phyloP scores from a whole-genome alignment of 208 protist species.

The Leishmania lainsoni region DNA sequence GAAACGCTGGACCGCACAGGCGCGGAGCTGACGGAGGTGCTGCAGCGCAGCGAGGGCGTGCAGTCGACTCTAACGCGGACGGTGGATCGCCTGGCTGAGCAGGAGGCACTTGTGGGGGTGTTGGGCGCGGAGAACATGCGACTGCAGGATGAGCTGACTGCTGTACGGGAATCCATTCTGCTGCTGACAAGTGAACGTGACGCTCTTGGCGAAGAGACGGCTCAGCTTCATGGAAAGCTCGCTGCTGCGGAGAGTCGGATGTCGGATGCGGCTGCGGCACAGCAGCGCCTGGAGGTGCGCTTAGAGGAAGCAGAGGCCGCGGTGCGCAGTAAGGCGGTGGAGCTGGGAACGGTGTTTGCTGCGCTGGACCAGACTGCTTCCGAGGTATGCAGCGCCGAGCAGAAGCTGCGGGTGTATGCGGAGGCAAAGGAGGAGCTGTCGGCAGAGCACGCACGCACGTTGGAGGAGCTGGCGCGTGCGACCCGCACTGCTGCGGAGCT shows the following conservation, averaged over 20 bases:
- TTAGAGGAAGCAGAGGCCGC: neutral
- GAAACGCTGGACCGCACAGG: neutral
- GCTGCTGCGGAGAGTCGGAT: neutral
- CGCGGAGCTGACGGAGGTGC: conserved; percentile 18
- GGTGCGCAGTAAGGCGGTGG: neutral
- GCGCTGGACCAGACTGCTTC: conserved; percentile 14
- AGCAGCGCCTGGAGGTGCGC: neutral
- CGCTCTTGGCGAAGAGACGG: conserved; percentile 7
- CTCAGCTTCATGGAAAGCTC: neutral
- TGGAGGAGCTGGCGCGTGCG: conserved; percentile 19
- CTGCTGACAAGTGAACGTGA: neutral
- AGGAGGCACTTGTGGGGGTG: conserved; percentile 9
- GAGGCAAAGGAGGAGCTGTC: neutral
- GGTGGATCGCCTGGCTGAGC: conserved; percentile 7
- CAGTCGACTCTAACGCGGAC: conserved; percentile 7
- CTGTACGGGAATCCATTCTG: neutral
- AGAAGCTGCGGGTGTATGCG: conserved; percentile 7
- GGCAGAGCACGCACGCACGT: conserved; percentile 13
- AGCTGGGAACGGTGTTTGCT: conserved; percentile 8
- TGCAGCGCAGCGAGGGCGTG: conserved; percentile 18
- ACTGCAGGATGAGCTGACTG: conserved; percentile 5
- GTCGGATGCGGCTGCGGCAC: neutral
- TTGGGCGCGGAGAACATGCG: neutral
- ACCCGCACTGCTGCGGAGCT: conserved; percentile 13
- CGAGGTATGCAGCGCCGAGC: conserved; percentile 19